Evolutionary conservation across 164 flowering plant species (phyloP), one percentile per base, ranked within the genome.

Genomic region (Protea cynaroides): DNA sequence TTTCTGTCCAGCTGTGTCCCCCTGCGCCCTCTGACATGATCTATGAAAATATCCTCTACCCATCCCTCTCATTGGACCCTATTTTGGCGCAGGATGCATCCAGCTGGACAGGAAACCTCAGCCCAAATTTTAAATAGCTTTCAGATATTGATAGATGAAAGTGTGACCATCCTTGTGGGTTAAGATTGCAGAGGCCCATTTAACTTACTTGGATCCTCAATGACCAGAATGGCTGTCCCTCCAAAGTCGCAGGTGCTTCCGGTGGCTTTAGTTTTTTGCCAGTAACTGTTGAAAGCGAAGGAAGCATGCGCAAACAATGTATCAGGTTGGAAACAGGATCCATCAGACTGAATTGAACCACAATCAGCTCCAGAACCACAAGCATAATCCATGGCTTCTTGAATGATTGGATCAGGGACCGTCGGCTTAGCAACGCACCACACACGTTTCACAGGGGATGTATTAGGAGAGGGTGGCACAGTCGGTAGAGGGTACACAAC

Each of bases 361-460:
- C 98, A 93, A 51, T 93, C 95, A 0, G 97, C 96, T 14, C 97
- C 98, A 0, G 91, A 84, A 37, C 84, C 92, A 65, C 98, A 93
- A 9, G 96, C 98, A 65, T 89, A 93, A 77, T 90, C 78, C 98
- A 93, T 89, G 0, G 97, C 97, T 64, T 86, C 94, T 72, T 84
- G 81, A 18, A 90, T 80, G 65, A 93, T 86, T 3, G 97, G 94
- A 37, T 89, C 96, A 0, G 98, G 98, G 67, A 93, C 98, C 0
- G 98, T 37, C 0, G 96, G 91, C 77, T 89, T 93, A 0, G 96
- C 94, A n/a, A 93, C 96, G 19, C 98, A 93, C 98, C 98, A 93
- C 34, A 82, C 72, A 8, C 83, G 66, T 1, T 49, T 19, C 24
- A 21, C 49, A 0, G 80, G 74, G 10, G 72, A 72, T 6, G 37